Evolutionary conservation across 495 filamentous ascomycete genomes (phyloP).

Genomic region (Daldinia childiae): DNA sequence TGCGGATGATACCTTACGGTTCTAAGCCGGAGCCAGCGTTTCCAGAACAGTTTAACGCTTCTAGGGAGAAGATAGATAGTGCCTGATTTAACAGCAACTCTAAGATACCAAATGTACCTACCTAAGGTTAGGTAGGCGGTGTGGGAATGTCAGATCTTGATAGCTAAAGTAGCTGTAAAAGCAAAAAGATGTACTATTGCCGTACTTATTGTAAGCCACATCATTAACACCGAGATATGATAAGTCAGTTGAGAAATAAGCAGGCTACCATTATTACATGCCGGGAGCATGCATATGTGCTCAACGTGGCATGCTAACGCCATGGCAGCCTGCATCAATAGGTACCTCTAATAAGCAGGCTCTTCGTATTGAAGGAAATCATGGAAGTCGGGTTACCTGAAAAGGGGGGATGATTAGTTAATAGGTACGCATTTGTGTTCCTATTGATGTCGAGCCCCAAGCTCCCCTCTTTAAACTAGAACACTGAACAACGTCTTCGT

Average conservation of each 20-base stretch:
- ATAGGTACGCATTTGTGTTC: background rate
- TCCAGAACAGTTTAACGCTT: constrained; percentile 21
- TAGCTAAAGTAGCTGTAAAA: background rate
- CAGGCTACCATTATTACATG: background rate
- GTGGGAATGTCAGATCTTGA: too few relatives aligned
- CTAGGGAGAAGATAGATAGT: background rate
- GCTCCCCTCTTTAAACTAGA: background rate
- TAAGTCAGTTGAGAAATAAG: background rate
- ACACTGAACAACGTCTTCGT: background rate
- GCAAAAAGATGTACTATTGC: background rate
- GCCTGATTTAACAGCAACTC: too few relatives aligned
- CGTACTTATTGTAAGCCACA: background rate
- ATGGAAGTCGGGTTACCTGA: too few relatives aligned
- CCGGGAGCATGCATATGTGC: background rate
- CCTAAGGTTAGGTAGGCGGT: too few relatives aligned
- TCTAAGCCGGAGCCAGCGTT: constrained; percentile 20
- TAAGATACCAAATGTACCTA: too few relatives aligned
- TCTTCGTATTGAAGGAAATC: too few relatives aligned
- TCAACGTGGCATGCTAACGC: background rate
- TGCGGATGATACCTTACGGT: constrained; percentile 26
- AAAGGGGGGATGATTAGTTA: too few relatives aligned
- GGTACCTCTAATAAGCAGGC: background rate
- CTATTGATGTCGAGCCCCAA: background rate
- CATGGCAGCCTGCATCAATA: background rate
- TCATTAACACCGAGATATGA: background rate